A percentile compares a stretch with the other conserved stretches of the same genome.
These are phyloP conservation scores for Aspergillus pseudoviridinutans DNA, from an alignment of 2,329 filamentous ascomycete species.

Conservation along the genomic window DNA sequence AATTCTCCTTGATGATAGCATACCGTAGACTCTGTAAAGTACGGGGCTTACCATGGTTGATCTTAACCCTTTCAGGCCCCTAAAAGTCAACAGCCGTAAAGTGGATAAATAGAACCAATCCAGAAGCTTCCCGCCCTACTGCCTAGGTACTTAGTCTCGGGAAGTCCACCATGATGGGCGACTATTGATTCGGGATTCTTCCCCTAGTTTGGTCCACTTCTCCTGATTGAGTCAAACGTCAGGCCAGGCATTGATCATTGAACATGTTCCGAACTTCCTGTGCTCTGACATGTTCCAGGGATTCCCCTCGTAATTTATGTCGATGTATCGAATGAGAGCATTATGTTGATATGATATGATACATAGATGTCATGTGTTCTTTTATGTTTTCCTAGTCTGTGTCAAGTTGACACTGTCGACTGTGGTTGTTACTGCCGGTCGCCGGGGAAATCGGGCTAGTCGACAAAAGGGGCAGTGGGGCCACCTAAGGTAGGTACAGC, in stretches of 20 bases:
- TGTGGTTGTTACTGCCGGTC: conserved; percentile 9
- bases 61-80: neutral
- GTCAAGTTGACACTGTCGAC: neutral
- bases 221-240: conserved; percentile 15
- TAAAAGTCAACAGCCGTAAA: neutral
- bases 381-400: conserved; percentile 3
- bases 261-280: neutral
- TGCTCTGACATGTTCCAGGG: neutral
- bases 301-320: neutral
- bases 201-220: conserved; percentile 8
- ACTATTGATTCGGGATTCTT: conserved; percentile 12
- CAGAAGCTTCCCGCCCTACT: conserved; percentile 10
- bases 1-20: neutral
- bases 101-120: conserved; percentile 11
- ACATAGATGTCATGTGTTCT: neutral
- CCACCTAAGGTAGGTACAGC: conserved; percentile 1
- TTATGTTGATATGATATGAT: neutral
- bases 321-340: neutral
- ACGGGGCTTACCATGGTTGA: neutral
- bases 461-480: conserved; percentile 15
- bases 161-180: conserved; percentile 10
- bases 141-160: conserved; percentile 7
- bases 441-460: conserved; percentile 12
- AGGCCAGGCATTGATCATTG: conserved; percentile 1
- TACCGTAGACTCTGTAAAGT: neutral